Conservation (phyloP, 345 rosid species). For the Corchorus capsularis region DNA sequence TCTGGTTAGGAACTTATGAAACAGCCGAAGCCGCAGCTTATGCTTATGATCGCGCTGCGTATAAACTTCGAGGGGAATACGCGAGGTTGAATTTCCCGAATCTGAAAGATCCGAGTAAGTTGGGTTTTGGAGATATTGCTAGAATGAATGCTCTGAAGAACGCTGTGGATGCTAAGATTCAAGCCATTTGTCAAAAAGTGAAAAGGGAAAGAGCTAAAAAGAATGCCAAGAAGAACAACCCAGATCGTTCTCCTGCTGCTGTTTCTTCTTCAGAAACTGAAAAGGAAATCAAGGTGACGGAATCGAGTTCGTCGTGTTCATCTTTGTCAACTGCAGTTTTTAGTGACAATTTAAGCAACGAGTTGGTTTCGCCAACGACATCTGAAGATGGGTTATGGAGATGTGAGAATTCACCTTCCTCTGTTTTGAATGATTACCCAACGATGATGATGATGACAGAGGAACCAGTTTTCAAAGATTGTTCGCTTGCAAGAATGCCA, state of each 20-base stretch:
- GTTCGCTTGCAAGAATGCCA: slow-evolving; percentile 77
- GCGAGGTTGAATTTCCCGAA: slow-evolving; percentile 89
- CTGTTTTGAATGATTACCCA: slow-evolving; percentile 42
- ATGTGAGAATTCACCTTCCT: slow-evolving; percentile 47
- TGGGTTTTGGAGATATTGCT: slow-evolving; percentile 61
- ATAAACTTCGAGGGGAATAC: slow-evolving; percentile 90
- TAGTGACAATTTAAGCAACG: slow-evolving; percentile 43
- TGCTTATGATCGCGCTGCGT: slow-evolving; percentile 98
- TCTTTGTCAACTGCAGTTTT: slow-evolving; percentile 35
- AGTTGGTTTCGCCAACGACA: slow-evolving; percentile 37
- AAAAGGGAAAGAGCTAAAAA: slow-evolving; percentile 62
- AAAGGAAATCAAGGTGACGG: slow-evolving; percentile 31
- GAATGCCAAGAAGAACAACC: slow-evolving; percentile 39
- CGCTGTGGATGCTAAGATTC: slow-evolving; percentile 86
- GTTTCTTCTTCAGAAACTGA: neutral
- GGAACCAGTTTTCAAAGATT: slow-evolving; percentile 49
- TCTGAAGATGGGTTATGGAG: slow-evolving; percentile 56
- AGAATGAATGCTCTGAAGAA: slow-evolving; percentile 62
- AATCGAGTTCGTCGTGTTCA: slow-evolving; percentile 45
- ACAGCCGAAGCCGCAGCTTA: slow-evolving; percentile 93
- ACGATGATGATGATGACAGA: slow-evolving; percentile 27
- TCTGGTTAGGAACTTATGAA: slow-evolving; percentile 94
- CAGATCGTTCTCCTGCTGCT: neutral
- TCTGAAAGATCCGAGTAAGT: slow-evolving; percentile 58
- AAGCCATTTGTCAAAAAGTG: slow-evolving; percentile 80